Evolutionary conservation across 2,329 filamentous ascomycete genomes (phyloP), one percentile per base, ranked within the genome.

Genomic region (Claviceps purpurea): DNA sequence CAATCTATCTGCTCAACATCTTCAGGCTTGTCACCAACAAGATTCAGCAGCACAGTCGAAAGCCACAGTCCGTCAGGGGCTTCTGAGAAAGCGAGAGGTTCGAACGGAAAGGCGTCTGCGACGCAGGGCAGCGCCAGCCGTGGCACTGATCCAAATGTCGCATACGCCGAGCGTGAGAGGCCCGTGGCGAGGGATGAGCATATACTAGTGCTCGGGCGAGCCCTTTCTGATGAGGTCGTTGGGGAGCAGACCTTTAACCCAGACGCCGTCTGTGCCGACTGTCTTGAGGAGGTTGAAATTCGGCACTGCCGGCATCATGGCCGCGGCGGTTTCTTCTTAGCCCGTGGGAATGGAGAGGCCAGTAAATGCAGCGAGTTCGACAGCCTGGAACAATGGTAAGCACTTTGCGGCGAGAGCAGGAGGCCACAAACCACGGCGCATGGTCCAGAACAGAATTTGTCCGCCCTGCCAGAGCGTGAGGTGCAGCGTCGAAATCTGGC

Each of bases 11-110:
- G 26, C 26, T 30, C 26, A 10, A 30, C 26, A 8, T 30, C 26
- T 30, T 30, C 26, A 30, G 26, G 8, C 26, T 30, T 30, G 26
- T 30, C 26, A 10, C 26, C 26, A 30, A 30, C 87, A 26, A 94
- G 60, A 62, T 87, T 89, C 61, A 93, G 66, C 24, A 83, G 69
- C 1, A 93, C 67, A 0, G 87, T 93, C 0, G 85, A 85, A 62
- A 87, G 88, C 86, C 85, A 89, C 58, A 80, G 80, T 6, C 64
- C 48, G 89, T 63, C 5, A 73, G 47, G 47, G 5, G 42, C n/a
- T 34, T 41, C 20, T 26, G 24, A 26, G 6, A 7, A 26, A 11
- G 37, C 22, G 40, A 51, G 50, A 5, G 54, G 20, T 3, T 54
- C 49, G 1, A 50, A 52, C 2, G 84, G 87, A 63, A 80, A 78